phyloP scores from a whole-genome alignment of 2,329 filamentous ascomycete species.

The Penicillium sumatraense region DNA sequence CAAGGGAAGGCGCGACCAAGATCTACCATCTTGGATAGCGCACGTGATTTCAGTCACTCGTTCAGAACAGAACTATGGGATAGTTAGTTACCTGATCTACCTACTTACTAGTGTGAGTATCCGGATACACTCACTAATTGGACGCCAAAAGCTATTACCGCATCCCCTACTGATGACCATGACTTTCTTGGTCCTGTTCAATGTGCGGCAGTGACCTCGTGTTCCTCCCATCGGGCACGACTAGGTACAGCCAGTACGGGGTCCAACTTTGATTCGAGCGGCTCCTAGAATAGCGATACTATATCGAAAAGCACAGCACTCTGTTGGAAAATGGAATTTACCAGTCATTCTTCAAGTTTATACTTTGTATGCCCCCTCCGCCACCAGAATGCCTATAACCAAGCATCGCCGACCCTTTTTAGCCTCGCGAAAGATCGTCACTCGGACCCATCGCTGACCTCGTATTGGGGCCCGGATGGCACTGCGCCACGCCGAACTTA shows the following conservation, averaged over 20 bases:
- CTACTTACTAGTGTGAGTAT: too few relatives aligned
- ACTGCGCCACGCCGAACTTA: neutral
- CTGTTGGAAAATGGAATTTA: too few relatives aligned
- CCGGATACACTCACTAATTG: too few relatives aligned
- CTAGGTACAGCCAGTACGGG: neutral
- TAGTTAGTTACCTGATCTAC: too few relatives aligned
- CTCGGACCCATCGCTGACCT: slow-evolving; percentile 1
- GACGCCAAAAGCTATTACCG: too few relatives aligned
- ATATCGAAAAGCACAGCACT: too few relatives aligned
- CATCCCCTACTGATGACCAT: neutral
- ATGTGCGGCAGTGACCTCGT: neutral
- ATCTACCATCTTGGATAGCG: too few relatives aligned
- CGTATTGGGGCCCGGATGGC: slow-evolving; percentile 12
- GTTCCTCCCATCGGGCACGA: neutral
- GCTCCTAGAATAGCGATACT: too few relatives aligned
- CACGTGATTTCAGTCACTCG: too few relatives aligned
- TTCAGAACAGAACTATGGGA: too few relatives aligned
- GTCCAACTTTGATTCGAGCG: neutral
- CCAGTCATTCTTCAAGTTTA: too few relatives aligned
- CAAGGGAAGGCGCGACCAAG: neutral
- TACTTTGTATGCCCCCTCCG: too few relatives aligned
- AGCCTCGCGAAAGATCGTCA: neutral
- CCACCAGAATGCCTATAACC: neutral
- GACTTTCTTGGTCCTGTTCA: neutral
- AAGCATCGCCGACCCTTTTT: neutral